phyloP scores from a whole-genome alignment of 2,329 filamentous ascomycete genomes.

The Neofusicoccum kwambonambiense region DNA sequence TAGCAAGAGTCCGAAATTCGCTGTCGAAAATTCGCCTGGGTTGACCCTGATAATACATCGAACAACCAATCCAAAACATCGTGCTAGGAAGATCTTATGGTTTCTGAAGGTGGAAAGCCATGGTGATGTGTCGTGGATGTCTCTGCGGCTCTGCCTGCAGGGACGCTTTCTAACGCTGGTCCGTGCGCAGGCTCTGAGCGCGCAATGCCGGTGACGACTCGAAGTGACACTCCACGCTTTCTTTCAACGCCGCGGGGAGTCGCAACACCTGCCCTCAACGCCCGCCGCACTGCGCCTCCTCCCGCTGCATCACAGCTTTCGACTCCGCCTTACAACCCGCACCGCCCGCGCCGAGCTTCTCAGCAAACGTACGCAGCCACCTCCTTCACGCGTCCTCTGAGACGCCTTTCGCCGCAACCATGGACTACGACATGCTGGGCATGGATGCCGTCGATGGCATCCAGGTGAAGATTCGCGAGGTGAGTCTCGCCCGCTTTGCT shows the following conservation, averaged over 20 bases:
- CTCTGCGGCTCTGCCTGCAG: constrained; percentile 6
- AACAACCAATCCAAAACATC: no score
- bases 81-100: no score
- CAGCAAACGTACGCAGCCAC: neutral
- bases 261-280: neutral
- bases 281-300: neutral
- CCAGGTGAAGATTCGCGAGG: constrained; percentile 49
- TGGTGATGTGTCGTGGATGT: neutral
- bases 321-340: neutral
- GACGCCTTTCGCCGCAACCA: constrained; percentile 28
- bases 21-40: no score
- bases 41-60: no score
- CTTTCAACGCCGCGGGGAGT: neutral
- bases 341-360: neutral
- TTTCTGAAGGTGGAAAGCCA: neutral
- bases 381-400: constrained; percentile 8
- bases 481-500: neutral
- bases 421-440: constrained; percentile 51
- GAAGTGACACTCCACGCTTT: neutral
- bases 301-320: neutral
- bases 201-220: neutral
- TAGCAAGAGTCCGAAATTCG: no score
- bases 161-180: neutral
- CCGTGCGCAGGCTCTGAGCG: neutral
- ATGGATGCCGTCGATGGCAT: constrained; percentile 48